Percentiles rank a stretch among this genome's conserved stretches.
Evolutionary conservation across 2,329 filamentous ascomycete species (phyloP).

Genomic region (Graphiopsis chlorocephala): DNA sequence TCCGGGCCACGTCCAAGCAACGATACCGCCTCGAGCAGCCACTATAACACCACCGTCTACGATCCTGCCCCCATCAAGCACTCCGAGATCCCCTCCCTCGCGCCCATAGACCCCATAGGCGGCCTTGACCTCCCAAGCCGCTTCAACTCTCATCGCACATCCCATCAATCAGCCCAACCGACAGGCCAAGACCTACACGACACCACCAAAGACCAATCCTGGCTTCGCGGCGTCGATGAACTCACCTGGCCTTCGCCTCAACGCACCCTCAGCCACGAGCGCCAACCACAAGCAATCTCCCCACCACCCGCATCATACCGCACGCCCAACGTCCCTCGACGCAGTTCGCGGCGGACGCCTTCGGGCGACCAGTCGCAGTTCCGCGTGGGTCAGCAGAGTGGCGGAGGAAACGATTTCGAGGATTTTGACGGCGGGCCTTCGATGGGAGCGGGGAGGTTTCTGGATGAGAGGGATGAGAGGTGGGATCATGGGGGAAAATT

Average conservation of each 20-base stretch:
- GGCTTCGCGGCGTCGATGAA: slow-evolving; percentile 30
- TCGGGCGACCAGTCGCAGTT: slow-evolving; percentile 16
- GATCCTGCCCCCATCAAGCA: slow-evolving; percentile 5
- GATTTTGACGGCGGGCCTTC: slow-evolving; percentile 23
- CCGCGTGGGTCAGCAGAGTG: neutral
- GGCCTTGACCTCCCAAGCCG: slow-evolving; percentile 32
- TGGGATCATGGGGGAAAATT: slow-evolving; percentile 1
- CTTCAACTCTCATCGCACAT: slow-evolving; percentile 26
- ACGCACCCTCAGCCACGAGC: neutral
- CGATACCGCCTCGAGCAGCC: neutral
- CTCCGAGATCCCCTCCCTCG: slow-evolving; percentile 27
- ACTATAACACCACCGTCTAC: neutral
- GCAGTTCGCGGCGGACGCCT: slow-evolving; percentile 25
- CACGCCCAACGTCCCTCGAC: slow-evolving; percentile 25
- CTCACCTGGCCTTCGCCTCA: slow-evolving; percentile 23
- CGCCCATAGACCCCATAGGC: slow-evolving; percentile 30
- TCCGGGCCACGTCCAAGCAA: slow-evolving; percentile 4
- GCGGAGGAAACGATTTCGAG: slow-evolving; percentile 21
- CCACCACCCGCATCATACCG: neutral
- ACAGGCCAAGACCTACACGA: neutral
- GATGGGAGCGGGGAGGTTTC: neutral
- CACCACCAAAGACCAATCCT: slow-evolving; percentile 21
- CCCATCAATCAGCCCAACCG: neutral
- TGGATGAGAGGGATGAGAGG: neutral
- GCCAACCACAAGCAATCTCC: neutral